Evolutionary conservation across 768 basidiomycete species (phyloP).

Genomic region (Tylopilus sp.): DNA sequence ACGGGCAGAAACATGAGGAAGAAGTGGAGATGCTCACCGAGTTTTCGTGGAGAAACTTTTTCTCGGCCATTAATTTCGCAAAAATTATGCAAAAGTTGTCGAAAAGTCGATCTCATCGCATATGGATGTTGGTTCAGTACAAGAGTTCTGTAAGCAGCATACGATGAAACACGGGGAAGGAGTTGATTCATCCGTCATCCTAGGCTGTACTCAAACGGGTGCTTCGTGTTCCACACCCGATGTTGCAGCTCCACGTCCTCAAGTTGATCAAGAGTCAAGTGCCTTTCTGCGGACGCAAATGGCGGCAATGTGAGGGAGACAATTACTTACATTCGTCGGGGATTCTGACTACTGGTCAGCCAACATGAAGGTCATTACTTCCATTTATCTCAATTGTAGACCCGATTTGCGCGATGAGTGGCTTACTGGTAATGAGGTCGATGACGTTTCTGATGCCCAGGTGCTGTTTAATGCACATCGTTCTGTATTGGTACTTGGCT

Average conservation of each 20-base stretch:
- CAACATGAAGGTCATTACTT: constrained; percentile 99
- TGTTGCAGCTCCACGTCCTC: constrained; percentile 90
- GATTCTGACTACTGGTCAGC: constrained; percentile 45
- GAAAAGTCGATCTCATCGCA: constrained; percentile 90
- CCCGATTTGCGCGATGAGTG: constrained; percentile 98
- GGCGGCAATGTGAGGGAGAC: constrained; percentile 80
- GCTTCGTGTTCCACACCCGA: constrained; percentile 87
- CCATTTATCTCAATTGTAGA: constrained; percentile 95
- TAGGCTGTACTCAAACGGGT: constrained; percentile 96
- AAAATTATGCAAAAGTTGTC: constrained; percentile 98
- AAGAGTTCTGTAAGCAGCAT: constrained; percentile 83
- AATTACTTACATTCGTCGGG: background rate
- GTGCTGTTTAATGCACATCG: constrained; percentile 38
- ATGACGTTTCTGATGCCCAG: constrained; percentile 88
- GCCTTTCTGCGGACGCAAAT: constrained; percentile 95
- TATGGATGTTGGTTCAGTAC: constrained; percentile 95
- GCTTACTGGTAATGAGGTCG: constrained; percentile 90
- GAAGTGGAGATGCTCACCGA: constrained; percentile 91
- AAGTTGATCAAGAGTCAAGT: constrained; percentile 99
- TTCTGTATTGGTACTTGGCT: constrained; percentile 7
- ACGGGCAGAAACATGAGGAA: constrained; percentile 74
- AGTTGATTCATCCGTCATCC: constrained; percentile 18
- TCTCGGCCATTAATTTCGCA: constrained; percentile 94
- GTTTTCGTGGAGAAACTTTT: constrained; percentile 98
- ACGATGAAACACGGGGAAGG: background rate